These are phyloP conservation scores for Cubamyces lactineus DNA, from an alignment of 768 basidiomycete genomes.

Conservation along the genomic window DNA sequence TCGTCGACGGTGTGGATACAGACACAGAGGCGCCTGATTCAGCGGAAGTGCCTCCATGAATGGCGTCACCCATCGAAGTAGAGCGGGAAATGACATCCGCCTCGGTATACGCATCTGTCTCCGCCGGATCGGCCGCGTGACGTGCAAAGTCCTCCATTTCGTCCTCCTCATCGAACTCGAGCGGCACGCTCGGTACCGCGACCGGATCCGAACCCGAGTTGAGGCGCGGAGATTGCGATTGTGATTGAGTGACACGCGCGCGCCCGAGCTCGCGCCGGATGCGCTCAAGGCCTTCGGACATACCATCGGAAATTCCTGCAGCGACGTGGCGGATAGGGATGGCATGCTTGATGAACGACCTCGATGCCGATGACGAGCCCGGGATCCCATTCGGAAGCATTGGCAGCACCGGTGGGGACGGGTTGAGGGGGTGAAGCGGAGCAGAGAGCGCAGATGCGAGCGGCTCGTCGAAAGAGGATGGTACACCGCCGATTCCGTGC, in stretches of 20 bases:
- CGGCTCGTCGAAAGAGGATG: conserved; percentile 77
- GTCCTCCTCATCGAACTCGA: conserved; percentile 71
- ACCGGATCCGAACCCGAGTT: conserved; percentile 32
- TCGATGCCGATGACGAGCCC: conserved; percentile 40
- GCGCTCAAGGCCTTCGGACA: conserved; percentile 63
- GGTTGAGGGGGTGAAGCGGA: conserved; percentile 53
- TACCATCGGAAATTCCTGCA: conserved; percentile 52
- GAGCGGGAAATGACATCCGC: conserved; percentile 25
- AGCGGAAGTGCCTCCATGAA: conserved; percentile 6
- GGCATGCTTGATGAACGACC: conserved; percentile 41
- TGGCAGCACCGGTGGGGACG: conserved; percentile 57
- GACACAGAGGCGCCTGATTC: conserved; percentile 36
- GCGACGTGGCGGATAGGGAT: conserved; percentile 63
- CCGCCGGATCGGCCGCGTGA: conserved; percentile 1
- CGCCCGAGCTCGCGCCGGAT: conserved; percentile 59
- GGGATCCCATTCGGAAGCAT: conserved; percentile 77
- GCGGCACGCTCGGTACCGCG: conserved; percentile 42
- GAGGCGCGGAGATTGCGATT: conserved; percentile 41
- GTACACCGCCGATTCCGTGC: conserved; percentile 43
- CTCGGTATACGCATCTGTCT: conserved; percentile 8
- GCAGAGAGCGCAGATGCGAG: conserved; percentile 73
- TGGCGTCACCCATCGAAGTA: conserved; percentile 22
- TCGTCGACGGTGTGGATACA: conserved; percentile 44
- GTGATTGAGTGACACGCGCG: conserved; percentile 36
- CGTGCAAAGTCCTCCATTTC: conserved; percentile 52